A percentile compares a stretch with the other conserved stretches of the same genome.
Evolutionary conservation across 2,329 filamentous ascomycete species (phyloP).

Genomic region (Monascus ruber): DNA sequence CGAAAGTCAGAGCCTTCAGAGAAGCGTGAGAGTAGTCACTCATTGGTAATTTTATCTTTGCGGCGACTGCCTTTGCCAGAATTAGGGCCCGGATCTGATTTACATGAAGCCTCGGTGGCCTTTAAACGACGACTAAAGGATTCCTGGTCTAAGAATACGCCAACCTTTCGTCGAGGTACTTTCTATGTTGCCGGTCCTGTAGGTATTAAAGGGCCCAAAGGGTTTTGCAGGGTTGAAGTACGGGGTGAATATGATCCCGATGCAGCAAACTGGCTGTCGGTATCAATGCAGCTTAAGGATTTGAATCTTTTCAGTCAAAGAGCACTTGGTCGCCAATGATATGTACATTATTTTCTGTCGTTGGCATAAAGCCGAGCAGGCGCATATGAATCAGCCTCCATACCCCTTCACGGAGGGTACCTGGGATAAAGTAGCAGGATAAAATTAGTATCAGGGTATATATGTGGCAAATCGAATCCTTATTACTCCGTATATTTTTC

Average conservation of each 20-base stretch:
- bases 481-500: too few species aligned
- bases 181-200: conserved; percentile 25
- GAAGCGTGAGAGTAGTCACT: conserved; percentile 12
- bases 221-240: conserved; percentile 25
- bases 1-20: conserved; percentile 7
- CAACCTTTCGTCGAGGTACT: conserved; percentile 18
- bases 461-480: too few species aligned
- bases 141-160: conserved; percentile 8
- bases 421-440: too few species aligned
- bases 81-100: conserved; percentile 22
- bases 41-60: conserved; percentile 19
- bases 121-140: conserved; percentile 20
- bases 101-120: conserved; percentile 19
- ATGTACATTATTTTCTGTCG: background rate
- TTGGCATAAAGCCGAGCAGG: too few species aligned
- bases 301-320: conserved; percentile 16
- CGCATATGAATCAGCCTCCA: too few species aligned
- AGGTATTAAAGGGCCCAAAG: conserved; percentile 20
- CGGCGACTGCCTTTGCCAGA: conserved; percentile 23
- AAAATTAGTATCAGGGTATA: too few species aligned
- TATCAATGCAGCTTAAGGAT: conserved; percentile 22
- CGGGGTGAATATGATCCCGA: conserved; percentile 25
- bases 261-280: conserved; percentile 15
- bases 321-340: conserved; percentile 11
- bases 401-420: too few species aligned